Evolutionary conservation across 73 alveolate species (phyloP), one percentile per base, ranked within the genome.

Genomic region (Paramecium tetraurelia): DNA sequence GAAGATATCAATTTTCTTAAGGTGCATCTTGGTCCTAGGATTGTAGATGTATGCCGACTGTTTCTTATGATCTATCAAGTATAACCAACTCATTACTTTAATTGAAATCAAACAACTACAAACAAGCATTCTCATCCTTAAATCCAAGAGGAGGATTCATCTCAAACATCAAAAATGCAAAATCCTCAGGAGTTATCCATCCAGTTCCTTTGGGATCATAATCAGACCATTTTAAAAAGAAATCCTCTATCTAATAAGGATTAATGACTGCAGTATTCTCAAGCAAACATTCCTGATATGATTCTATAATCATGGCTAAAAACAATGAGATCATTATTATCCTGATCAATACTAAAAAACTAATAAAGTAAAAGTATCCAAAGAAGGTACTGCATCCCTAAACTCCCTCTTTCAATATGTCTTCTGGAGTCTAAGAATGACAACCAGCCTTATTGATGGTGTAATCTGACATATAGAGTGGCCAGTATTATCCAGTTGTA

Each of bases 191-290:
- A 24, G 85, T 57, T 44, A 92, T 84, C 93, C 92, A 92, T 27
- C 95, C 95, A 31, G 75, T 84, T 10, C 92, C 95, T 84, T 48
- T 20, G 1, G 93, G 72, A 58, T 92, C 95, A 50, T 92, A 92
- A 44, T 92, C 95, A 21, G 58, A 24, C 95, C 95, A 92, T 27
- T 85, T 83, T 48, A 22, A 38, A 14, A 92, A 50, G 33, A 84
- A 77, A 24, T 85, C 59, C 63, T 57, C 93, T 7, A 92, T 46
- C 29, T 83, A 41, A 7, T 20, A 43, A 18, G 85, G 72, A 46
- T 44, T 84, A 16, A 92, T 92, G 76, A 85, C 72, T n/a, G 85
- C 95, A 21, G 83, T 63, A 36, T 86, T 93, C 71, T 94, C 96
- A 38, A 50, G 46, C 12, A 93, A 69, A 86, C 36, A 92, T 43